A percentile compares a stretch with the other conserved stretches of the same genome.
Evolutionary conservation across 2,329 filamentous ascomycete genomes (phyloP).

Genomic region (Epichloe hybrida): DNA sequence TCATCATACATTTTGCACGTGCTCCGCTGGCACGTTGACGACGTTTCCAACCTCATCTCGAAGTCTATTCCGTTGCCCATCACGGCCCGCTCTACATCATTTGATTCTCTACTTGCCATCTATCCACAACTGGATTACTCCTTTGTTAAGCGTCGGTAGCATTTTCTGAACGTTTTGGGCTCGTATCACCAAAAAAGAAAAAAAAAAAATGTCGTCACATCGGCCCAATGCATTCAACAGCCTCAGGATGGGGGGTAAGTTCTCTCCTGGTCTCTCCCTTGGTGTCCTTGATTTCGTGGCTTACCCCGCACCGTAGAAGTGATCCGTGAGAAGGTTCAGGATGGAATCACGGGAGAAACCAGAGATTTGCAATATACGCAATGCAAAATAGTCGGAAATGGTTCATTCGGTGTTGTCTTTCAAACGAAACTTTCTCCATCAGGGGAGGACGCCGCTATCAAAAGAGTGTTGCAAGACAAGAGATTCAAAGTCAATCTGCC

Average conservation of each 20-base stretch:
- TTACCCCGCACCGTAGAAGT: conserved; percentile 52
- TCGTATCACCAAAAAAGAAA: conserved; percentile 12
- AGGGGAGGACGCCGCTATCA: conserved; percentile 96
- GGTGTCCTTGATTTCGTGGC: conserved; percentile 8
- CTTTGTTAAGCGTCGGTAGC: conserved; percentile 14
- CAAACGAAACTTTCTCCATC: conserved; percentile 98
- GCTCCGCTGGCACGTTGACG: not conserved
- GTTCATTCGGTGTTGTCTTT: conserved; percentile 96
- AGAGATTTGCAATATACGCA: conserved; percentile 97
- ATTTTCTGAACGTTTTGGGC: conserved; percentile 14
- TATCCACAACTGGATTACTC: conserved; percentile 11
- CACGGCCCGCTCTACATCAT: conserved; percentile 21
- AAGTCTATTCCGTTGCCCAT: conserved; percentile 18
- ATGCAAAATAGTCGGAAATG: conserved; percentile 98
- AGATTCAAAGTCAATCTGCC: conserved; percentile 72
- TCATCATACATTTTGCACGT: not conserved
- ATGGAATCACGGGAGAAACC: conserved; percentile 92
- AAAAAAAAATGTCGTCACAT: conserved; percentile 65
- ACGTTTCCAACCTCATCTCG: not conserved
- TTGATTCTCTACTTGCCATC: conserved; percentile 17
- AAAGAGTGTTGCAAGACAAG: conserved; percentile 97
- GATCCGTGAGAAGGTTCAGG: conserved; percentile 96
- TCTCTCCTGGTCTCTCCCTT: conserved; percentile 5
- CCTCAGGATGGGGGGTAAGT: conserved; percentile 92
- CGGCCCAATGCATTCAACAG: conserved; percentile 76